These are phyloP conservation scores for Chernovozyma sophiae-reginae DNA, from an alignment of 1,139 yeast genomes.

Conservation along the genomic window DNA sequence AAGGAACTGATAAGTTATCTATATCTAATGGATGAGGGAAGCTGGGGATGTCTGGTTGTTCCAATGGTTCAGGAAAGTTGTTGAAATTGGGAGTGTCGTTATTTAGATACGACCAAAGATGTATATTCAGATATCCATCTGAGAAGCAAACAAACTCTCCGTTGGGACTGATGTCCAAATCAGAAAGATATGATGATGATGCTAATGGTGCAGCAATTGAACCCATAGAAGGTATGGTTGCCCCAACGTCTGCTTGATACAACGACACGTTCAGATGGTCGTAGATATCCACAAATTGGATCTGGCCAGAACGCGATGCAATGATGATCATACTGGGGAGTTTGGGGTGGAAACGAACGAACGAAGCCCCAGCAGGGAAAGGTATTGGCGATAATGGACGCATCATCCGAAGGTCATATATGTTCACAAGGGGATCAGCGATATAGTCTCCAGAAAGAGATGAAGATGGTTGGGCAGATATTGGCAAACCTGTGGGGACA, in stretches of 20 bases:
- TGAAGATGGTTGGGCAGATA: not conserved
- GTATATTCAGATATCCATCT: constrained; percentile 62
- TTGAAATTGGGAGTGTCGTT: constrained; percentile 37
- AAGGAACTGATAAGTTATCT: constrained; percentile 44
- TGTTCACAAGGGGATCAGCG: constrained; percentile 76
- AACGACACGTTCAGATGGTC: constrained; percentile 66
- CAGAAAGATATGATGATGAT: constrained; percentile 33
- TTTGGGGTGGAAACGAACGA: constrained; percentile 81
- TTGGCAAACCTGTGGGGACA: too few relatives aligned
- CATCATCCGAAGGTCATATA: constrained; percentile 76
- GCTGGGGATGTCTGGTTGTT: constrained; percentile 40
- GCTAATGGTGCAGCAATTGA: constrained; percentile 1
- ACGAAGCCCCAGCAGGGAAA: constrained; percentile 87
- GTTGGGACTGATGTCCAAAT: constrained; percentile 66
- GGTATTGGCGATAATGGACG: constrained; percentile 76
- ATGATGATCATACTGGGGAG: constrained; percentile 74
- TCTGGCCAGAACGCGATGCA: constrained; percentile 73
- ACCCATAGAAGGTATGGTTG: constrained; percentile 2
- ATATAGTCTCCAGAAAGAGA: constrained; percentile 20
- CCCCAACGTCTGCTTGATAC: constrained; percentile 49
- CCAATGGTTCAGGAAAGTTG: constrained; percentile 47
- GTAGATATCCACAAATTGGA: constrained; percentile 79
- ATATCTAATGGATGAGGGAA: constrained; percentile 26
- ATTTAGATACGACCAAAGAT: constrained; percentile 65
- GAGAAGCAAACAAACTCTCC: constrained; percentile 76